Conservation (phyloP, 805 yeast genomes). For the Ogataea ramenticola region DNA sequence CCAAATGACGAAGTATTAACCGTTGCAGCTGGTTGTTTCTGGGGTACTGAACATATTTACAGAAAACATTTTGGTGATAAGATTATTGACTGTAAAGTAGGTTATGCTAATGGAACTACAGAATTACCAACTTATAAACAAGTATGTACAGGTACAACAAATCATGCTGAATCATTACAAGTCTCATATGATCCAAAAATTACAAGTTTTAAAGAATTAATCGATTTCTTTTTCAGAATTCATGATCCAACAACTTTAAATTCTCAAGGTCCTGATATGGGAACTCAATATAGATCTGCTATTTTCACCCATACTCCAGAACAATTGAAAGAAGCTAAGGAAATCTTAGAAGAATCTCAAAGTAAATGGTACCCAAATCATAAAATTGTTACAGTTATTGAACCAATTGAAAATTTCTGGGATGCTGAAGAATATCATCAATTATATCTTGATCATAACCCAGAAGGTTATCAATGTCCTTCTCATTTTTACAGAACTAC, state of each 20-base stretch:
- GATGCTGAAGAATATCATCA: constrained; percentile 98
- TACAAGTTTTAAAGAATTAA: constrained; percentile 52
- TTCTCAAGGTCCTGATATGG: constrained; percentile 81
- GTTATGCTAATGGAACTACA: constrained; percentile 76
- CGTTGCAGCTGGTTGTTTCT: constrained; percentile 63
- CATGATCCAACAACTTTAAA: constrained; percentile 90
- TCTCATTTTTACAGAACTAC: constrained; percentile 71
- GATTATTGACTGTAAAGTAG: constrained; percentile 72
- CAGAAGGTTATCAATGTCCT: constrained; percentile 85
- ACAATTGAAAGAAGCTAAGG: constrained; percentile 34
- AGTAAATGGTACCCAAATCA: constrained; percentile 68
- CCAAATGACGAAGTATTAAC: constrained; percentile 47
- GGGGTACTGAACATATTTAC: constrained; percentile 87
- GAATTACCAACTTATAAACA: constrained; percentile 52
- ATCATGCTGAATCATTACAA: constrained; percentile 78
- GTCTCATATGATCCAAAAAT: constrained; percentile 68
- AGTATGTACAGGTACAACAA: constrained; percentile 75
- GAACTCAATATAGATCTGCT: constrained; percentile 87
- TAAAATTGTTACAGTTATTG: constrained; percentile 62
- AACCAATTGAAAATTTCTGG: constrained; percentile 62
- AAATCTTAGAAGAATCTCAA: constrained; percentile 49
- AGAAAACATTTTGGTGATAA: constrained; percentile 59
- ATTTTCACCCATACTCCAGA: constrained; percentile 55
- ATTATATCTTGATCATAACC: constrained; percentile 68
- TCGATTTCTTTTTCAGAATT: constrained; percentile 81